These are phyloP conservation scores for Coprinopsis strossmayeri DNA, from an alignment of 768 basidiomycete genomes.

Conservation along the genomic window DNA sequence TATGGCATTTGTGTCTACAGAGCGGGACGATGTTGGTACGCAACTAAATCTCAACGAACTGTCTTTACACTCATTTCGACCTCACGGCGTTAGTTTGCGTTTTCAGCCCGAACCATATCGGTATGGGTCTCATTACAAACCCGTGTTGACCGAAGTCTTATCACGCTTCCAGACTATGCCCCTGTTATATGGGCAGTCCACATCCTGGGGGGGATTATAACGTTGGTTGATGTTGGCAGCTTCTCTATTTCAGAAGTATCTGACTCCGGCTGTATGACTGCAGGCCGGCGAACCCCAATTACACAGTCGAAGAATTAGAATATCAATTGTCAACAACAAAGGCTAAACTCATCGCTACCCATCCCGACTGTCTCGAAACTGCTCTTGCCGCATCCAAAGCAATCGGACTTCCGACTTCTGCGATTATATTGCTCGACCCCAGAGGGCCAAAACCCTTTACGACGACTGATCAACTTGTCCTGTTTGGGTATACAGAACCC, in stretches of 20 bases:
- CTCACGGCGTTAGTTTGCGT: conserved; percentile 40
- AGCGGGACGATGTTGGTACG: conserved; percentile 46
- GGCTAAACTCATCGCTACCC: conserved; percentile 41
- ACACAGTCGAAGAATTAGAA: conserved; percentile 48
- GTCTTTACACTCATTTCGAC: neutral
- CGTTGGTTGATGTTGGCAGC: conserved; percentile 39
- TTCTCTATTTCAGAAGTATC: neutral
- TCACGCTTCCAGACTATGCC: conserved; percentile 40
- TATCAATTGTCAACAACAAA: conserved; percentile 48
- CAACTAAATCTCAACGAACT: conserved; percentile 6
- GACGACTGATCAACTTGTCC: conserved; percentile 43
- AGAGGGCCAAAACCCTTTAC: conserved; percentile 8
- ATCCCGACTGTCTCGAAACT: conserved; percentile 35
- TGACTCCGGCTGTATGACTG: conserved; percentile 10
- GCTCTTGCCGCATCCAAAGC: conserved; percentile 38
- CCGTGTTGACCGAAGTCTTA: too few species aligned
- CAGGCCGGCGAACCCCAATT: conserved; percentile 62
- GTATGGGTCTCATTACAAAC: conserved; percentile 30
- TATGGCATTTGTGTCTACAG: conserved; percentile 21
- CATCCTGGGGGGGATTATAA: conserved; percentile 49
- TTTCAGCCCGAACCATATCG: conserved; percentile 58
- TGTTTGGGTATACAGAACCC: conserved; percentile 28
- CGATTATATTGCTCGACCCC: conserved; percentile 31
- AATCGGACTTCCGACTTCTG: conserved; percentile 33
- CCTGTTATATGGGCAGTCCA: conserved; percentile 55